Percentiles rank a stretch among this genome's conserved stretches.
Evolutionary conservation across 805 yeast species (phyloP).

Genomic region (Priceomyces melissophilus): DNA sequence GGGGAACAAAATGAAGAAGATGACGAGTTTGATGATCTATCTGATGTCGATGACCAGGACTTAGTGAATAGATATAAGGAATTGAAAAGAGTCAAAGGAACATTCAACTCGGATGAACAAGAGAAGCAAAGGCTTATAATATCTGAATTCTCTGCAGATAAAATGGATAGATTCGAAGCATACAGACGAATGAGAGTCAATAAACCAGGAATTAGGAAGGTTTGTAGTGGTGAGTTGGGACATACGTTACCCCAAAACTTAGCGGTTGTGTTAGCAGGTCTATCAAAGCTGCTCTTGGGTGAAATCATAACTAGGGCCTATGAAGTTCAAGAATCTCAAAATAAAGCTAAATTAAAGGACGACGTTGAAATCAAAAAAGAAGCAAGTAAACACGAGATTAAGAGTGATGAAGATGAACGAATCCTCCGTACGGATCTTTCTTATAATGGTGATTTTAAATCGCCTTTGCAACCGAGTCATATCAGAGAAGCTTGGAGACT

Average conservation of each 20-base stretch:
- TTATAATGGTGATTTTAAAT: slow-evolving; percentile 40
- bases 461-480: slow-evolving; percentile 79
- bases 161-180: slow-evolving; percentile 82
- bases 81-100: slow-evolving; percentile 29
- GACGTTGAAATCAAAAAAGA: slow-evolving; percentile 41
- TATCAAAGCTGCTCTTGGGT: slow-evolving; percentile 85
- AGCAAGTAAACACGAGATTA: slow-evolving; percentile 20
- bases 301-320: slow-evolving; percentile 82
- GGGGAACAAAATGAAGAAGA: slow-evolving; percentile 21
- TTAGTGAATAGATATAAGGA: slow-evolving; percentile 28
- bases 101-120: slow-evolving; percentile 37
- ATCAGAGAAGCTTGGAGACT: slow-evolving; percentile 86
- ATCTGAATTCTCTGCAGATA: slow-evolving; percentile 73
- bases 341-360: slow-evolving; percentile 36
- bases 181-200: slow-evolving; percentile 66
- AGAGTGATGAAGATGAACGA: slow-evolving; percentile 14
- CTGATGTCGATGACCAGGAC: slow-evolving; percentile 33
- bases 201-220: slow-evolving; percentile 71
- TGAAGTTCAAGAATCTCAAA: slow-evolving; percentile 59
- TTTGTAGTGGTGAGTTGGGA: slow-evolving; percentile 74
- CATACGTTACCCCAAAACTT: slow-evolving; percentile 78
- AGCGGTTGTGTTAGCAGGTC: slow-evolving; percentile 78
- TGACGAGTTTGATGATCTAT: slow-evolving; percentile 25
- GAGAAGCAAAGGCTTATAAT: slow-evolving; percentile 62
- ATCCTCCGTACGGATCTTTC: slow-evolving; percentile 8